Percentiles rank a stretch among this genome's conserved stretches.
phyloP scores from a whole-genome alignment of 106 monocot species.

The Triglochin maritima region DNA sequence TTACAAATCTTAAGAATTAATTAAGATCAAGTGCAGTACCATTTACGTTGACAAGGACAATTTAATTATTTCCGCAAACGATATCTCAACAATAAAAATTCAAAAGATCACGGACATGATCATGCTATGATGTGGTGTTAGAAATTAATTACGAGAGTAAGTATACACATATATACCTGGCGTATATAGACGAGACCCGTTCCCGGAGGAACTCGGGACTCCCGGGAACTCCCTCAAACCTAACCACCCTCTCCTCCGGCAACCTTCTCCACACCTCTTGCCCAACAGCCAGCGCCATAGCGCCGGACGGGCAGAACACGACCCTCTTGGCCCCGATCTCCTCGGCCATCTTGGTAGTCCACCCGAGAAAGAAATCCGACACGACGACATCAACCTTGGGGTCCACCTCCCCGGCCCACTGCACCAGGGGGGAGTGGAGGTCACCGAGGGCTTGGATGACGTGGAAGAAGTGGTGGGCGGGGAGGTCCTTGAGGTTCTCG shows the following conservation, averaged over 20 bases:
- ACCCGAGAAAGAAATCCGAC: conserved; percentile 19
- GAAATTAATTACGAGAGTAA: no score
- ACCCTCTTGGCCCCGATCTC: conserved; percentile 6
- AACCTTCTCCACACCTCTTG: conserved; percentile 3
- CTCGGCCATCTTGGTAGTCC: conserved; percentile 4
- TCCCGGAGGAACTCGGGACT: conserved; percentile 21
- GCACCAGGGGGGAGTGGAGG: conserved; percentile 35
- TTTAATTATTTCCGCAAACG: no score
- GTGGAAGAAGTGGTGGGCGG: not conserved
- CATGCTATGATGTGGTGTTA: no score
- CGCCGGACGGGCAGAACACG: conserved; percentile 15
- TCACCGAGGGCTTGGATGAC: conserved; percentile 22
- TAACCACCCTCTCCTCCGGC: not conserved
- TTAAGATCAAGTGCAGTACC: no score
- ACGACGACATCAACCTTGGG: conserved; percentile 13
- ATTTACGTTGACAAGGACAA: no score
- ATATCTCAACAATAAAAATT: no score
- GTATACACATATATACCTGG: no score
- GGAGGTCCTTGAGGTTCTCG: conserved; percentile 38
- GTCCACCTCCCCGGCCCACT: conserved; percentile 28
- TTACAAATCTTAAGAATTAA: no score
- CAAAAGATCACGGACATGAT: no score
- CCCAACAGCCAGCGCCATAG: not conserved
- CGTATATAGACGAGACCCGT: conserved; percentile 22
- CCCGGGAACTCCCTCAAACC: conserved; percentile 16